Conservation (phyloP, 1,139 yeast species). For the Waltiozyma solani region DNA sequence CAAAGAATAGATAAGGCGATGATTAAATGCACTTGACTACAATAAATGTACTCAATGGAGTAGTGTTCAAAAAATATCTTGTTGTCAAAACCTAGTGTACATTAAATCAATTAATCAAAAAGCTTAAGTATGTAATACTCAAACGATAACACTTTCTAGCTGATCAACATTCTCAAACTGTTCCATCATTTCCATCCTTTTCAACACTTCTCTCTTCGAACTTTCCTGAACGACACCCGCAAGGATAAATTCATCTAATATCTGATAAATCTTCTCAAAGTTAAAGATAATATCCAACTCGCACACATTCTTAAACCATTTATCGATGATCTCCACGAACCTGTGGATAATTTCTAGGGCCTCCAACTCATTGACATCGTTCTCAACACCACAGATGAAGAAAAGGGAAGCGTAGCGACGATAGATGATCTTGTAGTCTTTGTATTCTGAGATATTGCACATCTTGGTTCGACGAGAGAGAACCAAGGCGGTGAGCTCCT, state of each 20-base stretch:
- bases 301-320: slow-evolving; percentile 92
- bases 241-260: slow-evolving; percentile 76
- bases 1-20: too few relatives aligned
- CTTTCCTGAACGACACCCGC: slow-evolving; percentile 83
- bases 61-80: too few relatives aligned
- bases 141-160: slow-evolving; percentile 32
- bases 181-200: slow-evolving; percentile 73
- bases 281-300: slow-evolving; percentile 91
- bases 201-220: slow-evolving; percentile 68
- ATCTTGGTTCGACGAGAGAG: slow-evolving; percentile 82
- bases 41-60: too few relatives aligned
- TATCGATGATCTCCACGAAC: slow-evolving; percentile 95
- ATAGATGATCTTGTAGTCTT: slow-evolving; percentile 77
- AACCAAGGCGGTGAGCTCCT: slow-evolving; percentile 80
- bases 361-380: slow-evolving; percentile 78
- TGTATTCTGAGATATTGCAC: slow-evolving; percentile 90
- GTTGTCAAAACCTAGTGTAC: too few relatives aligned
- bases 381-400: slow-evolving; percentile 78
- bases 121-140: too few relatives aligned
- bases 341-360: slow-evolving; percentile 84
- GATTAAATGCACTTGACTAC: too few relatives aligned
- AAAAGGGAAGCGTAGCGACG: slow-evolving; percentile 89
- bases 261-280: slow-evolving; percentile 86
- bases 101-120: too few relatives aligned
- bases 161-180: slow-evolving; percentile 60